phyloP scores from a whole-genome alignment of 495 filamentous ascomycete species.

The Glarea lozoyensis region DNA sequence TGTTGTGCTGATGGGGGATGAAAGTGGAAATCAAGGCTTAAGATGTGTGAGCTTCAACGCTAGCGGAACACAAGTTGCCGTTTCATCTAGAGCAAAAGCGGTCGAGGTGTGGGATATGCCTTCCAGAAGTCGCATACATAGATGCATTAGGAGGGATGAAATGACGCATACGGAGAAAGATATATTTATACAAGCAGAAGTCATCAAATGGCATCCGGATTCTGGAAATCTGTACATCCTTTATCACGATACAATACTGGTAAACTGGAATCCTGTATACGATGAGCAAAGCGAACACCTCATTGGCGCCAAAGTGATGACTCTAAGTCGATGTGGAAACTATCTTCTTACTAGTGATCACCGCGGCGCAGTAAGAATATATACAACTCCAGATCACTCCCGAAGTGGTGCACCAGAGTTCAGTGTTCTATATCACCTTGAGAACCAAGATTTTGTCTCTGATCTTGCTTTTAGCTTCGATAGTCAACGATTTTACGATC shows the following conservation, averaged over 20 bases:
- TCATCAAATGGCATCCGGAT: no score
- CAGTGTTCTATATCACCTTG: constrained; percentile 11
- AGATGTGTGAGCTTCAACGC: no score
- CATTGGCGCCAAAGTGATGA: neutral
- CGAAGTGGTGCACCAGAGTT: constrained; percentile 12
- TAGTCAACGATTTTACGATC: constrained; percentile 20
- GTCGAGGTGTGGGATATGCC: no score
- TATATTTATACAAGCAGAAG: no score
- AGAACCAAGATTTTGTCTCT: constrained; percentile 7
- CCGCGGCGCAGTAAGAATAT: constrained; percentile 18
- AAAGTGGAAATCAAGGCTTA: no score
- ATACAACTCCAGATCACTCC: no score
- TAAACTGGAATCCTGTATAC: neutral
- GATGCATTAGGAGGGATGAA: no score
- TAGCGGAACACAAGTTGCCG: no score
- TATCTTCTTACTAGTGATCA: constrained; percentile 15
- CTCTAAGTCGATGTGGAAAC: constrained; percentile 12
- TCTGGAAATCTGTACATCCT: neutral
- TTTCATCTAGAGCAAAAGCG: no score
- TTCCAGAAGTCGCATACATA: no score
- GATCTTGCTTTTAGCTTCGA: constrained; percentile 20
- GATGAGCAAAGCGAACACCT: neutral
- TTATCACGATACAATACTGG: neutral
- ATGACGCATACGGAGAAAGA: no score
- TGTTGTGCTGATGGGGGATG: no score